phyloP scores from a whole-genome alignment of 2,329 filamentous ascomycete genomes.

The Aspergillus costaricaensis region DNA sequence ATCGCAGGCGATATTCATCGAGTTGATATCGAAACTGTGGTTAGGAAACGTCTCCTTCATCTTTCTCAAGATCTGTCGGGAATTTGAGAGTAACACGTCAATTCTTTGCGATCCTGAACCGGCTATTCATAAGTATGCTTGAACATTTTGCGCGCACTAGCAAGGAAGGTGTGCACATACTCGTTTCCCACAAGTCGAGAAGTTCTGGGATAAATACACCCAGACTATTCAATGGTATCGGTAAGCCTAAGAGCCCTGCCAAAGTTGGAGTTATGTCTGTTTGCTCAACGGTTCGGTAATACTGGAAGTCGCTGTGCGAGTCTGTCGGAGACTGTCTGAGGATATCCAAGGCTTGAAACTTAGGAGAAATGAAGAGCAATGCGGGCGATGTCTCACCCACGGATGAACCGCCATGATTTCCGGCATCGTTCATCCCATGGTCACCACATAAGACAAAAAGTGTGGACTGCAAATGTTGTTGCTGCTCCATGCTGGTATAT shows the following conservation, averaged over 20 bases:
- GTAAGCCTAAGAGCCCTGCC: constrained; percentile 82
- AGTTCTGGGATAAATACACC: constrained; percentile 83
- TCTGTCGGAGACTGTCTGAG: constrained; percentile 55
- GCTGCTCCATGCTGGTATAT: constrained; percentile 71
- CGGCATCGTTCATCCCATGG: constrained; percentile 99
- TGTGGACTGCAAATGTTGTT: constrained; percentile 72
- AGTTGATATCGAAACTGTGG: constrained; percentile 49
- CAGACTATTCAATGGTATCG: constrained; percentile 84
- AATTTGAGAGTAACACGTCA: constrained; percentile 74
- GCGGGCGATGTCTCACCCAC: constrained; percentile 93
- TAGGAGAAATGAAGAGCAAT: constrained; percentile 86
- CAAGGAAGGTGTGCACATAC: constrained; percentile 44
- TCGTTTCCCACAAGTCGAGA: constrained; percentile 70
- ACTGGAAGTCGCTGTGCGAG: constrained; percentile 72
- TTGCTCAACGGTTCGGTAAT: constrained; percentile 84
- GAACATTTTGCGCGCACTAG: too few species aligned
- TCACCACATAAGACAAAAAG: constrained; percentile 87
- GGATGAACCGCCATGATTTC: constrained; percentile 93
- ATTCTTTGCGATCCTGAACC: constrained; percentile 55
- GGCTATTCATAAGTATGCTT: constrained; percentile 14
- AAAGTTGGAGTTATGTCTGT: constrained; percentile 91
- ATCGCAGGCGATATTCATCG: constrained; percentile 25
- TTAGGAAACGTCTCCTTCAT: constrained; percentile 71
- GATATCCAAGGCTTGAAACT: constrained; percentile 62
- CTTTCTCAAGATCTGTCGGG: constrained; percentile 75